Conservation (phyloP, 73 alveolate species). For the Symbiodinium natans region DNA sequence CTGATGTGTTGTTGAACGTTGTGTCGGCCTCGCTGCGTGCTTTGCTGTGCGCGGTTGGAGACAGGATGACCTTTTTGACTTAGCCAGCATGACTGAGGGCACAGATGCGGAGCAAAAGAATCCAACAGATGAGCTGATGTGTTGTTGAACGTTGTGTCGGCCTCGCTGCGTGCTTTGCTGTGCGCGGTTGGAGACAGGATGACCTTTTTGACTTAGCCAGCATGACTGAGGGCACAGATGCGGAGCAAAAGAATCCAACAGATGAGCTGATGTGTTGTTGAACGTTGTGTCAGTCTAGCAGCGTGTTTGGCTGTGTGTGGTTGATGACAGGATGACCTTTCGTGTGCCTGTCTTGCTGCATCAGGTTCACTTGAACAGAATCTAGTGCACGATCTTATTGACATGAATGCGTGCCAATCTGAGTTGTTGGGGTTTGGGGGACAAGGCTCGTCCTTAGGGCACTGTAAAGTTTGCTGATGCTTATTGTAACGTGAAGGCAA, state of each 20-base stretch:
- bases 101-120: neutral
- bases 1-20: neutral
- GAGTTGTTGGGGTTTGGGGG: too few relatives aligned
- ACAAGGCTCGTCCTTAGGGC: too few relatives aligned
- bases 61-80: neutral
- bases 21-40: neutral
- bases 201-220: constrained; percentile 68
- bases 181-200: too few relatives aligned
- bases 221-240: constrained; percentile 25
- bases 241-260: constrained; percentile 18
- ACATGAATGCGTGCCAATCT: too few relatives aligned
- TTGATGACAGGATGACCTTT: too few relatives aligned
- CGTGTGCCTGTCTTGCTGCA: too few relatives aligned
- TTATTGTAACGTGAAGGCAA: too few relatives aligned
- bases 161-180: too few relatives aligned
- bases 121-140: constrained; percentile 51
- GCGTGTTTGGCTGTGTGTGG: too few relatives aligned
- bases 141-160: neutral
- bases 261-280: constrained; percentile 4
- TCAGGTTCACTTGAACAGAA: too few relatives aligned
- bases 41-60: neutral
- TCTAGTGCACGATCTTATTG: too few relatives aligned
- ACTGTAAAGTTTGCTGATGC: too few relatives aligned
- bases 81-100: constrained; percentile 45
- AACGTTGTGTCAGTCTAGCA: neutral